Evolutionary conservation across 2,329 filamentous ascomycete species (phyloP), one percentile per base, ranked within the genome.

Genomic region (Fusarium neocosmosporiellum): DNA sequence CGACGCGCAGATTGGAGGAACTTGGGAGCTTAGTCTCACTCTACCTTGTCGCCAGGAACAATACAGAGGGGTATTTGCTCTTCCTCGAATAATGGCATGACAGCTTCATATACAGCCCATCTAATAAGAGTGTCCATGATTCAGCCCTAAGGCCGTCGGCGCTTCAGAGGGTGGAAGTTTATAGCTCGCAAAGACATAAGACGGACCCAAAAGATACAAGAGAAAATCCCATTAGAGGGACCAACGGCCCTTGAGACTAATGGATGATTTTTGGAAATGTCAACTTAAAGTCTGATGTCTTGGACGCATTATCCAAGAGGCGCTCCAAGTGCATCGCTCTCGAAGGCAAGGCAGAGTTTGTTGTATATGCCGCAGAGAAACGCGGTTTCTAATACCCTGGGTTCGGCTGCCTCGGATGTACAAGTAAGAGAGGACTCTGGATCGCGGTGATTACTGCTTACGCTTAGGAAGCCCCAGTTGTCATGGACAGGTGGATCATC

Each of bases 91-190:
- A 24, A 22, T 24, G 8, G 20, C 13, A 2, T 7, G 20, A 13
- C 4, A 13, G 22, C 7, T 43, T 16, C 20, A 22, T 5, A 43
- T 16, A 11, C 2, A 1, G 20, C 20, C 13, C 7, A 24, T 20
- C 11, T 9, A 43, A 46, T 9, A 24, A 16, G 41, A 43, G 41
- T 16, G 20, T 24, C 13, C 39, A 43, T 43, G 13, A 22, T 43
- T 4, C 2, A 43, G 3, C 20, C 7, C n/a, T 2, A 4, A n/a
- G 6, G 1, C 3, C 11, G 2, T 22, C 3, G 7, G 14, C 7
- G 13, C 4, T 16, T 24, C 22, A 10, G 22, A 46, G 41, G 41
- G 41, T 6, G 2, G 41, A 24, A 10, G 41, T 10, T 16, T 4
- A 16, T 46, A 22, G 13, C 41, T 24, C 1, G 14, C 2, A 16